Evolutionary conservation across 2,329 filamentous ascomycete species (phyloP), one percentile per base, ranked within the genome.

Genomic region (Beauveria sp.): DNA sequence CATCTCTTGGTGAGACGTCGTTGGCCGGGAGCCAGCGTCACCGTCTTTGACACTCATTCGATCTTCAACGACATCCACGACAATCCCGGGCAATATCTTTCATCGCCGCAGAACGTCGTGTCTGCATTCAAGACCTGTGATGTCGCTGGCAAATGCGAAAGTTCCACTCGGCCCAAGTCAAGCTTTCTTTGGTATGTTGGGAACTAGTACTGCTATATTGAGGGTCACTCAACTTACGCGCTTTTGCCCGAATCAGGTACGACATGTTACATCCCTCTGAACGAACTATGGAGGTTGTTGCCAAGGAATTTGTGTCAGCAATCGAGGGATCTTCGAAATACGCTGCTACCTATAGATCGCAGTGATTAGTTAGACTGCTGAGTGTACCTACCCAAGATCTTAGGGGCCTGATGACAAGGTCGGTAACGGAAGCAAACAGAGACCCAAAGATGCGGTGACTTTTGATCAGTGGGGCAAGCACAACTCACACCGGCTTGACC

Each of bases 181-280:
- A 85, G 82, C 51, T 93, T 83, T 70, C 66, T 91, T 70, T 93
- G 89, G 88, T 89, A 51, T 63, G 69, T 68, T 16, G 18, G 28
- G 45, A 20, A 5, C 1, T 40, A 40, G 5, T 6, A 7, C 3
- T 24, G 12, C 7, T 12, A 18, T 1, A 16, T 26, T 34, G 10
- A 34, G 10, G 34, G 12, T 9, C 22, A 42, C 5, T 18, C 5
- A 42, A 24, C 55, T 40, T 1, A 49, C 43, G 1, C 1, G 5
- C 26, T 40, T 58, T 40, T 1, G 2, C 5, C 3, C 16, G 7
- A 24, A 20, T n/a, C 48, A 77, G 75, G 75, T 81, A 80, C 67
- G 89, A 93, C 73, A 83, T 86, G 69, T 71, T 93, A 69, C 90
- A 93, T 75, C 88, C 88, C 0, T 86, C 85, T 34, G 80, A 86